Conservation (phyloP, 352 stramenopile genomes). For the Phytophthora cactorum region DNA sequence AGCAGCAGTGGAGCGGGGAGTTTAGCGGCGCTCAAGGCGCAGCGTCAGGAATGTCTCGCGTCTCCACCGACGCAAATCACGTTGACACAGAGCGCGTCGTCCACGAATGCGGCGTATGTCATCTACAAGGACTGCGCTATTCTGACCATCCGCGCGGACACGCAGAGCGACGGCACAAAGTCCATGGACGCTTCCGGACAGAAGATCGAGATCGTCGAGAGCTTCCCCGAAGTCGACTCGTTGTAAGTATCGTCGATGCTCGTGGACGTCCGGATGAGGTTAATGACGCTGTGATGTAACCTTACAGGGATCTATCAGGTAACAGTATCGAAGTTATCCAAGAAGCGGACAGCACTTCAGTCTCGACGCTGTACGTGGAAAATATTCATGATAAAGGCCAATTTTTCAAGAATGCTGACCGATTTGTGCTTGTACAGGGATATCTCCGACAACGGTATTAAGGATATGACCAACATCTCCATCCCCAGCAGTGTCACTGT, state of each 20-base stretch:
- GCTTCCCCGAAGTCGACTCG: constrained; percentile 35
- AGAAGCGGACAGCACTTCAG: constrained; percentile 5
- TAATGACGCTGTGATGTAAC: neutral
- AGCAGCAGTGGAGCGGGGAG: constrained; percentile 14
- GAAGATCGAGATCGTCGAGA: constrained; percentile 30
- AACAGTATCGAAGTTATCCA: constrained; percentile 30
- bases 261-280: neutral
- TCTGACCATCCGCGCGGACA: constrained; percentile 30
- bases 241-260: constrained; percentile 20
- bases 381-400: neutral
- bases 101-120: constrained; percentile 29
- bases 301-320: constrained; percentile 29
- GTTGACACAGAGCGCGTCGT: constrained; percentile 36
- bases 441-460: constrained; percentile 34
- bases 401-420: constrained; percentile 3
- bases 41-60: constrained; percentile 34
- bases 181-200: constrained; percentile 39
- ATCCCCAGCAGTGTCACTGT: constrained; percentile 29
- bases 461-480: constrained; percentile 27
- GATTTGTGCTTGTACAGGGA: constrained; percentile 21
- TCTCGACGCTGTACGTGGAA: constrained; percentile 30
- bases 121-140: constrained; percentile 43
- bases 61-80: constrained; percentile 30
- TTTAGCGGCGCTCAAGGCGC: constrained; percentile 31
- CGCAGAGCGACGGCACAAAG: constrained; percentile 31